Evolutionary conservation across 345 rosid genomes (phyloP), one percentile per base, ranked within the genome.

Genomic region (Diplotaxis tenuifolia): DNA sequence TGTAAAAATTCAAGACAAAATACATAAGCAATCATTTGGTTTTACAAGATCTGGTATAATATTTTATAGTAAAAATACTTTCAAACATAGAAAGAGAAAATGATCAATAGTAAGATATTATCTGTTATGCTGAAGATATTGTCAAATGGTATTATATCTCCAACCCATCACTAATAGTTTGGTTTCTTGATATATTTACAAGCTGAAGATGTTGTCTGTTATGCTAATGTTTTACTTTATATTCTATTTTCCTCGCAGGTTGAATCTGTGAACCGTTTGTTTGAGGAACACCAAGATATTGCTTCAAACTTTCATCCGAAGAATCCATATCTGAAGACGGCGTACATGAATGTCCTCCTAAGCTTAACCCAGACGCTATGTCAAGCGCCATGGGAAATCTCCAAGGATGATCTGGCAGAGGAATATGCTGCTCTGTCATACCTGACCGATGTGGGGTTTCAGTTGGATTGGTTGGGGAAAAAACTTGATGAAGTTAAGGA

Each of bases 401-500:
- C 58, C 2, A 21, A 20, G 1, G 28, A 65, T 15, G 57, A 42
- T 47, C 4, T 73, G n/a, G 18, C 38, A 28, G 45, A 16, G 0
- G 3, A 58, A 58, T 7, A 58, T 58, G 20, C 25, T 56, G 19
- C 21, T 6, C 50, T 9, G 7, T 40, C 16, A 14, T 40, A 40
- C 16, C 5, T 73, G 63, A 57, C 1, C n/a, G 22, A 19, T 18
- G 65, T 6, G 21, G 71, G 77, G 14, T 45, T 73, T 31, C 7
- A 65, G 70, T 14, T 73, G 49, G 71, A 34, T n/a, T 73, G 65
- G 71, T 19, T 54, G 31, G 62, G 57, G 64, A 42, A 38, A 47
- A 73, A 55, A 57, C 38, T 73, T 56, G 77, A 5, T 29, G 71
- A 65, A 18, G 16, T 65, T 6, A 15, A 25, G 47, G 20, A 25